Conservation (phyloP, 345 rosid species). For the Brassica carinata region DNA sequence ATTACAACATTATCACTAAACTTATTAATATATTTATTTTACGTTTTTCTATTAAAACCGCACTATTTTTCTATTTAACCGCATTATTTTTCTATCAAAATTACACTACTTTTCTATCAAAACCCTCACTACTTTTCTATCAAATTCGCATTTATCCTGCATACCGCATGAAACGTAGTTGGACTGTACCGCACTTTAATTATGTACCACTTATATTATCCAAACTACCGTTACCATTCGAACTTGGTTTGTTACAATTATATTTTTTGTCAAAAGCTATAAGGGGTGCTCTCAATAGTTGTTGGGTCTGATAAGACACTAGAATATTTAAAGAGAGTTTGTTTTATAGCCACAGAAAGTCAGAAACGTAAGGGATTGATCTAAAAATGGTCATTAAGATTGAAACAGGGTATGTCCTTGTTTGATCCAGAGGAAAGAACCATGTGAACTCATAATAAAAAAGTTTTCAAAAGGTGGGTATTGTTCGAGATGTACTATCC, state of each 20-base stretch:
- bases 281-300: conserved; percentile 9
- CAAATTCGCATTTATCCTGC: too few species aligned
- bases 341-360: conserved; percentile 25
- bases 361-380: neutral
- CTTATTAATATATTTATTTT: too few species aligned
- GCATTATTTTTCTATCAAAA: too few species aligned
- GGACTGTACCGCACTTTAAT: too few species aligned
- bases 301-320: conserved; percentile 41
- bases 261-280: conserved; percentile 22
- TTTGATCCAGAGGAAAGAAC: conserved; percentile 37
- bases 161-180: too few species aligned
- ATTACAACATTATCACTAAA: too few species aligned
- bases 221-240: too few species aligned
- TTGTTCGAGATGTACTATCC: conserved; percentile 37
- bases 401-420: conserved; percentile 41
- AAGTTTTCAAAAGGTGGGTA: conserved; percentile 29
- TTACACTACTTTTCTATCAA: too few species aligned
- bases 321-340: conserved; percentile 33
- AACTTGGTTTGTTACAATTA: neutral
- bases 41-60: too few species aligned
- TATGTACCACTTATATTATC: too few species aligned
- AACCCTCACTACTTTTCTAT: too few species aligned
- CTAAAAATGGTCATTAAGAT: conserved; percentile 32
- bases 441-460: conserved; percentile 40
- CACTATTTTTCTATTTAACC: too few species aligned